Evolutionary conservation across 371 early-diverging fungal species (phyloP), one percentile per base, ranked within the genome.

Genomic region (Actinomucor elegans): DNA sequence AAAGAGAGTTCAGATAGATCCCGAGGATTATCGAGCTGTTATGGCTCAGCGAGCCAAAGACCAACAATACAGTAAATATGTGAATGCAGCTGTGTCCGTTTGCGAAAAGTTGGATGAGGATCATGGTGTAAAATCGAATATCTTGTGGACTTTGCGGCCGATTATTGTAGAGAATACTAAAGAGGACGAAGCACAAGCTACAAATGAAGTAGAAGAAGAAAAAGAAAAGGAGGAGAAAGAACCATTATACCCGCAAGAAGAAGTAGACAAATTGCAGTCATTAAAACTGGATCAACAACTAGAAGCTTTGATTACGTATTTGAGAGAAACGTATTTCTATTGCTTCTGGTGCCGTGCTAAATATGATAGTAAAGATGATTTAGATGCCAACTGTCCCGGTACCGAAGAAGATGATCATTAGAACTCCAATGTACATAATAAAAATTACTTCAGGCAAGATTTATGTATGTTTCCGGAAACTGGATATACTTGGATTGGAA

Each of bases 281-380:
- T 50, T 71, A 21, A 35, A 56, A 35, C 57, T 66, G 57, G 56
- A 60, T 1, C 67, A 71, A 32, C 73, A 83, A 43, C 57, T 87
- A 5, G 59, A 58, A 8, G 38, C 51, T 12, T 60, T 87, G 0
- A 74, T 69, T 2, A 18, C 42, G 0, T 84, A 86, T 58, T 61
- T 88, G 34, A 74, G 87, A 8, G 43, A 38, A 5, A 54, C 73
- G 11, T 69, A 87, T 58, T 29, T 18, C 17, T 88, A 88, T 48
- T 88, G 89, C 51, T 75, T 87, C 35, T 88, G 86, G 85, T 88
- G 89, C 58, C 72, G 80, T 27, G 75, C 69, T 1, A 70, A 69
- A 36, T 88, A 79, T 46, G 52, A 69, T 20, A 69, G 77, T 14
- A 48, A 52, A 35, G 57, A 71, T 5, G 89, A 87, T 53, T 44